Evolutionary conservation across 345 rosid species (phyloP).

Genomic region (Populus tremula): DNA sequence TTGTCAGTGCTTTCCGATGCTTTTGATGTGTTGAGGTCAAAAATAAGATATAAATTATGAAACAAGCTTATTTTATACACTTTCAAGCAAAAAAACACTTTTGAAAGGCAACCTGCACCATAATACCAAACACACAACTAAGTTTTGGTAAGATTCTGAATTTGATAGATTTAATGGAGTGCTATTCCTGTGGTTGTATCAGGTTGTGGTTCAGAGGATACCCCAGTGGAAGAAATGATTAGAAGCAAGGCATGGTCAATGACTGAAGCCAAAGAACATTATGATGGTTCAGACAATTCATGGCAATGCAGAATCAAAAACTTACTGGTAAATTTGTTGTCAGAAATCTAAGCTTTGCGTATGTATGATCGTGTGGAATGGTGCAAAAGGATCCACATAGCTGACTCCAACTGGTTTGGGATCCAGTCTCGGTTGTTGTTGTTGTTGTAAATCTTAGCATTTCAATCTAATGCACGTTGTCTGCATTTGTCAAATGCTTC

Average conservation of each 20-base stretch:
- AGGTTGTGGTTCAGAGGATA: conserved; percentile 80
- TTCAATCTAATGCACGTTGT: background rate
- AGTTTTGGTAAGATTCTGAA: background rate
- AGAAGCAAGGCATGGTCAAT: background rate
- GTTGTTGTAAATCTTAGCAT: background rate
- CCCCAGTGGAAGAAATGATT: conserved; percentile 88
- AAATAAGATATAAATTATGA: no score
- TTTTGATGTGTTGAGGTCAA: no score
- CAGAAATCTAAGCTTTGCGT: background rate
- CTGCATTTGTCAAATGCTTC: background rate
- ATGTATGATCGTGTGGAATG: background rate
- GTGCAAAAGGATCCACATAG: background rate
- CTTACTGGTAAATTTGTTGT: background rate
- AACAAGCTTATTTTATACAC: no score
- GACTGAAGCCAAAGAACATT: background rate
- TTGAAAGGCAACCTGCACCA: no score
- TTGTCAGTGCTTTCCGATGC: no score
- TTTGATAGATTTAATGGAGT: conserved; percentile 2
- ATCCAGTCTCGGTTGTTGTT: background rate
- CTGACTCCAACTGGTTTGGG: background rate
- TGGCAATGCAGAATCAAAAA: background rate
- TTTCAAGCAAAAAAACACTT: no score
- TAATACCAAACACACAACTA: no score
- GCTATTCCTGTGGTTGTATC: conserved; percentile 11
- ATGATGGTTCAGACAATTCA: background rate